Base-by-base conservation (phyloP, 2,329 filamentous ascomycete species). In the Bimuria novae-zelandiae region DNA sequence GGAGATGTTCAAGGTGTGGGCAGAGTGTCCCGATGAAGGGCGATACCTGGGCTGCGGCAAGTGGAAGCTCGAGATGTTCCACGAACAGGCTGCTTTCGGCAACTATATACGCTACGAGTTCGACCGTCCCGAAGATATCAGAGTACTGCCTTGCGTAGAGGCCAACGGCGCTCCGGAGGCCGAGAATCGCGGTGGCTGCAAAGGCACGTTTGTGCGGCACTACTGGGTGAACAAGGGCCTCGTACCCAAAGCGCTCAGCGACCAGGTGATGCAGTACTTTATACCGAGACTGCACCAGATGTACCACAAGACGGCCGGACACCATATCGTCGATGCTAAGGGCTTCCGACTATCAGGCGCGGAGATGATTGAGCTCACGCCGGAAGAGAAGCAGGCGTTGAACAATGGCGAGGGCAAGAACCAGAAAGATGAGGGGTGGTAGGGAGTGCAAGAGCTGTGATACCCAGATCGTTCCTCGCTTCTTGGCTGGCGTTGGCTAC, bases 51-150 rank as follows among this genome's bases (percentile, higher is more conserved):
- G 67, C 42, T 75, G 73, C 57, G 63, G 63, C 11, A 54, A 65
- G 10, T 75, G 71, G 72, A 72, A 70, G 49, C 49, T 59, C 7
- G 68, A 69, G 37, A 72, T 69, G 68, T 67, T 70, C 21, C 71
- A 73, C 55, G 72, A 75, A 51, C 73, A 75, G 54, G 66, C 69
- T 19, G 73, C 73, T 0, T 74, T 75, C 42, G 69, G 71, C 33
- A 71, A 74, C 54, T 73, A 73, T 51, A 56, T 75, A 16, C 70
- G 72, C 47, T 73, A 75, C 56, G 70, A 74, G 46, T 74, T 63
- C 53, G 62, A 72, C 49, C 67, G 70, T 10, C 65, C 68, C n/a
- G 63, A 73, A 16, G 69, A 74, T 36, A 71, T 74, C 30, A 65
- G 66, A 30, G 71, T 73, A 8, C 59, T 75, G 17, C 71, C 72